A percentile compares a stretch with the other conserved stretches of the same genome.
Conservation (phyloP, 768 basidiomycete genomes). For the Boletus eberwhitei region DNA sequence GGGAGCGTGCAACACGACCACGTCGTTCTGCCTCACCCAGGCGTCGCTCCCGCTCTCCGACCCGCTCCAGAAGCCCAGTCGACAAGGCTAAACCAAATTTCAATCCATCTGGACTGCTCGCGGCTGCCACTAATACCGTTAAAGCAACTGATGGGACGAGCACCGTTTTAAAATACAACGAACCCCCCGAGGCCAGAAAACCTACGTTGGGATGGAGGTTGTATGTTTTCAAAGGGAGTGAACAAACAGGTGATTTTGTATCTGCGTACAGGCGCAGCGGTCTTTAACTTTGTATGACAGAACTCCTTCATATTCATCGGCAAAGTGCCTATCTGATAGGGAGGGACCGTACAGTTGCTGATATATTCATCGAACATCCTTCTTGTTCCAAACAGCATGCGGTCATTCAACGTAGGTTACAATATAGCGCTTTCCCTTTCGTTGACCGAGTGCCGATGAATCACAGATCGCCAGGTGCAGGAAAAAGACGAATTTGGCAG, state of each 20-base stretch:
- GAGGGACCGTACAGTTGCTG: constrained; percentile 80
- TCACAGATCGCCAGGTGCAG: constrained; percentile 72
- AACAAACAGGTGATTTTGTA: constrained; percentile 77
- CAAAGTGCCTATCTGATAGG: constrained; percentile 96
- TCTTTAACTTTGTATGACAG: constrained; percentile 37
- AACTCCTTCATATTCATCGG: constrained; percentile 85
- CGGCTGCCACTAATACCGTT: constrained; percentile 94
- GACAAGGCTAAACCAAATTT: constrained; percentile 89
- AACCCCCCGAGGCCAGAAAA: constrained; percentile 96
- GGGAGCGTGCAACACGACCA: constrained; percentile 31
- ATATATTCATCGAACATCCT: constrained; percentile 90
- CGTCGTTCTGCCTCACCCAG: constrained; percentile 60
- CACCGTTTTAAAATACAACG: constrained; percentile 93
- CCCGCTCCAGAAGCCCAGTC: constrained; percentile 43
- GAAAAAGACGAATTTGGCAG: constrained; percentile 87
- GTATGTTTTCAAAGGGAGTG: constrained; percentile 95
- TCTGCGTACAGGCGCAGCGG: background rate
- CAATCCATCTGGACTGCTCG: constrained; percentile 81
- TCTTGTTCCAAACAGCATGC: constrained; percentile 99
- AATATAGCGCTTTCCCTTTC: background rate
- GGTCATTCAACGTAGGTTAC: constrained; percentile 78
- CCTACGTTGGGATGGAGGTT: constrained; percentile 87
- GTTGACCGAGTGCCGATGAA: constrained; percentile 3
- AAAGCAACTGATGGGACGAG: constrained; percentile 69
- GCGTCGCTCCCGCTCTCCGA: constrained; percentile 36